A percentile compares a stretch with the other conserved stretches of the same genome.
Evolutionary conservation across 371 early-diverging fungal species (phyloP).

Genomic region (Apophysomyces trapeziformis): DNA sequence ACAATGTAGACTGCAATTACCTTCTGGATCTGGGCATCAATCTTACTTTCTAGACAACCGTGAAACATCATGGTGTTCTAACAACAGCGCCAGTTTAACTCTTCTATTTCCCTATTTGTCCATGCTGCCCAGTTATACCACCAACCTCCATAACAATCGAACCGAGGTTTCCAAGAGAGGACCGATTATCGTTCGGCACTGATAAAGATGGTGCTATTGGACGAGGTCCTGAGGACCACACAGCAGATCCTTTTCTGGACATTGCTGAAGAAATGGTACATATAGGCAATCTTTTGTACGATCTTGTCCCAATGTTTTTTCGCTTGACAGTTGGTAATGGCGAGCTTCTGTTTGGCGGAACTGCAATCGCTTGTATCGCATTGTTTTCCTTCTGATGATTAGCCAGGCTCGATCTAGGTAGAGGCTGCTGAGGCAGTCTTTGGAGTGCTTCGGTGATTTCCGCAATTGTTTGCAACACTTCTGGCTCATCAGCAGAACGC

Average conservation of each 20-base stretch:
- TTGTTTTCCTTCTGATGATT: not conserved
- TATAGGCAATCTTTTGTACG: not conserved
- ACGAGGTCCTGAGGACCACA: not conserved
- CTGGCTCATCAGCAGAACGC: not conserved
- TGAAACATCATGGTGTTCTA: conserved; percentile 3
- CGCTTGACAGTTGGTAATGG: not conserved
- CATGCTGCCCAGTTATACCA: not conserved
- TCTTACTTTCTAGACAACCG: conserved; percentile 21
- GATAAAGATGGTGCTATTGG: not conserved
- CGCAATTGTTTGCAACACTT: not conserved
- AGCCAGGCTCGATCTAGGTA: not conserved
- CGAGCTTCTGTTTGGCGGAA: not conserved
- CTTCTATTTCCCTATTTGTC: too few species aligned
- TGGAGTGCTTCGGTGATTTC: conserved; percentile 7
- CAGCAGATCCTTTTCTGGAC: not conserved
- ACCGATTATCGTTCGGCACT: not conserved
- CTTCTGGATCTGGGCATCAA: conserved; percentile 29
- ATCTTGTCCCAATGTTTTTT: not conserved
- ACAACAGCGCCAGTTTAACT: not conserved
- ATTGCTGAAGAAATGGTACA: not conserved
- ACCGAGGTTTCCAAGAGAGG: not conserved
- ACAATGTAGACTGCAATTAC: not conserved
- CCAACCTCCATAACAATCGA: conserved; percentile 7
- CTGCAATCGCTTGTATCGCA: not conserved
- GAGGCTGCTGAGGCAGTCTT: not conserved